Base-by-base conservation (phyloP, 139 green algal species). In the Diplosphaera chodatii region DNA sequence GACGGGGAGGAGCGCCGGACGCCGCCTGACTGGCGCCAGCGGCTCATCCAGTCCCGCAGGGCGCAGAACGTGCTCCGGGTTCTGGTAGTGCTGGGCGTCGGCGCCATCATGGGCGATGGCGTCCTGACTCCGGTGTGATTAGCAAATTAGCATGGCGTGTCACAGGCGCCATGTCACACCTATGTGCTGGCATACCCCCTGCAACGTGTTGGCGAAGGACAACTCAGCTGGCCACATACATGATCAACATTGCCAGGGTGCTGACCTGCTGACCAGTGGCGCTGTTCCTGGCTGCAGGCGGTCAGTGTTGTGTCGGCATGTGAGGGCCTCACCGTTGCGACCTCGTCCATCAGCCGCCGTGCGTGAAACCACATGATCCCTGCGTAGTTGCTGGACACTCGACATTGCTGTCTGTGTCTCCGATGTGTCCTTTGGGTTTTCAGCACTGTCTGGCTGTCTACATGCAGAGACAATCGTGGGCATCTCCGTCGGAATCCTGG, bases 401-500 rank as follows among this genome's bases (percentile, higher is more conserved):
- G n/a, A n/a, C n/a, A n/a, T n/a, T n/a, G n/a, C n/a, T n/a, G n/a
- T n/a, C n/a, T n/a, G n/a, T n/a, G n/a, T n/a, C n/a, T n/a, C n/a
- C n/a, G n/a, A n/a, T n/a, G n/a, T n/a, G n/a, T n/a, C n/a, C n/a
- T n/a, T n/a, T n/a, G n/a, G n/a, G n/a, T 21, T 70, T 15, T 13
- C 59, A 32, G 59, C 21, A 70, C 2, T 2, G 31, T 62, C 16
- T 55, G 21, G 0, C 40, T 23, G 34, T 28, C 33, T 13, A 0
- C 13, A 31, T 66, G 67, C 74, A 78, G 74, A n/a, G 37, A 67
- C 22, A 0, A 80, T 80, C 28, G 55, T 73, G 13, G 69, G 64
- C 23, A 73, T 83, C 28, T 32, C 76, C 33, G n/a, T 69, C 22
- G 73, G 20, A 21, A 83, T 85, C 64, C 55, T 92, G 25, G 55